phyloP scores from a whole-genome alignment of 1,284 basidiomycete species.

The Tylopilus orsonianus region DNA sequence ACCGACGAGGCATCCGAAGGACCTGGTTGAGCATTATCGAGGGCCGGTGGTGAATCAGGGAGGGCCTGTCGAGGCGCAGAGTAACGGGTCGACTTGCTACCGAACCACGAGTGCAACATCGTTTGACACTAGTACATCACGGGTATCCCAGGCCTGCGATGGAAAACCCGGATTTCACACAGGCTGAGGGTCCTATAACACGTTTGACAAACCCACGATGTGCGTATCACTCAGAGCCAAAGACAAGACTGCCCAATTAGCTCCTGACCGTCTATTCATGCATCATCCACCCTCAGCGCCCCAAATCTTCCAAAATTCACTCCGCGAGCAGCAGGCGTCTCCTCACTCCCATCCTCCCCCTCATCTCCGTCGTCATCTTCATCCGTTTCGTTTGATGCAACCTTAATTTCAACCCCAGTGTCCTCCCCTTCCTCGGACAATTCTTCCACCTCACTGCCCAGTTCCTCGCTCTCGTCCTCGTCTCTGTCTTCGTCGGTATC shows the following conservation, averaged over 20 bases:
- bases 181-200: no score
- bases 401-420: neutral
- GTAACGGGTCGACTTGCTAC: slow-evolving; percentile 28
- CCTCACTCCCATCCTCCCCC: slow-evolving; percentile 26
- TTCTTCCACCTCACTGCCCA: slow-evolving; percentile 19
- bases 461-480: slow-evolving; percentile 33
- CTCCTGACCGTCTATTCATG: slow-evolving; percentile 15
- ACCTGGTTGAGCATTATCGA: slow-evolving; percentile 5
- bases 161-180: no score
- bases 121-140: no score
- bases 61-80: slow-evolving; percentile 12
- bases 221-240: neutral
- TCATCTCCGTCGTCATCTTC: neutral
- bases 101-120: slow-evolving; percentile 32
- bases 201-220: no score
- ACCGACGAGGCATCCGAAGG: slow-evolving; percentile 19
- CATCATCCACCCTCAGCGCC: slow-evolving; percentile 36
- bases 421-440: slow-evolving; percentile 15
- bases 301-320: slow-evolving; percentile 25
- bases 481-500: slow-evolving; percentile 30
- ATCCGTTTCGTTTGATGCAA: slow-evolving; percentile 4
- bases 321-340: neutral
- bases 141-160: no score
- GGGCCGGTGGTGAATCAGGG: neutral
- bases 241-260: slow-evolving; percentile 13